Conservation (phyloP, 768 basidiomycete species). For the Macrolepiota albuminosa region DNA sequence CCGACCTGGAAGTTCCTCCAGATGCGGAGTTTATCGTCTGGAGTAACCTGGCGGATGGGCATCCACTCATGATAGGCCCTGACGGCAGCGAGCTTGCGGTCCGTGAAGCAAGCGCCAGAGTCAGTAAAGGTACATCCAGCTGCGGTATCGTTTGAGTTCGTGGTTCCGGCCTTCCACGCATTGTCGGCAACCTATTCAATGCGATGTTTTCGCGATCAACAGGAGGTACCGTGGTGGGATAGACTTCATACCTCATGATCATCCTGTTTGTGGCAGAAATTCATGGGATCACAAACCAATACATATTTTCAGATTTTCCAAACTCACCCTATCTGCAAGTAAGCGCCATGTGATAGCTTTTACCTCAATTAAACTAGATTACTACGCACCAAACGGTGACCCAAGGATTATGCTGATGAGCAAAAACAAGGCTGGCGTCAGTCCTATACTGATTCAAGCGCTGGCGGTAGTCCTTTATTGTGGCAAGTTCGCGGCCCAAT, state of each 20-base stretch:
- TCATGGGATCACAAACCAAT: neutral
- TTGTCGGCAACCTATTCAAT: slow-evolving; percentile 1
- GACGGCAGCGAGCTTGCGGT: slow-evolving; percentile 54
- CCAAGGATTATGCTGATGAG: slow-evolving; percentile 50
- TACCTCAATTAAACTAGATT: neutral
- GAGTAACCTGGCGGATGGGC: slow-evolving; percentile 54
- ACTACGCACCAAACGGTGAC: slow-evolving; percentile 34
- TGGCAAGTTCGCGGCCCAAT: no score
- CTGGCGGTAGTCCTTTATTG: slow-evolving; percentile 40
- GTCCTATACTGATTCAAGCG: slow-evolving; percentile 49
- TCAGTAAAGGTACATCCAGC: slow-evolving; percentile 47
- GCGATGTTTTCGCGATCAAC: neutral
- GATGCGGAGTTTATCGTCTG: slow-evolving; percentile 51
- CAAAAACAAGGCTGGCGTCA: slow-evolving; percentile 40
- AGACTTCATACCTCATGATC: neutral
- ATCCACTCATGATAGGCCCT: slow-evolving; percentile 58
- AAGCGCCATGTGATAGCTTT: neutral
- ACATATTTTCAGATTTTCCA: neutral
- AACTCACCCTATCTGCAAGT: neutral
- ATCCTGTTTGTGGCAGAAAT: neutral
- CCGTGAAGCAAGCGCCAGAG: slow-evolving; percentile 39
- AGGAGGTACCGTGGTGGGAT: neutral
- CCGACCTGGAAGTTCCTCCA: slow-evolving; percentile 65
- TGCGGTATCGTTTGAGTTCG: slow-evolving; percentile 43
- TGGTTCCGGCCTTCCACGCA: slow-evolving; percentile 5